These are phyloP conservation scores for Mycothermus thermophilus DNA, from an alignment of 495 filamentous ascomycete species.

Conservation along the genomic window DNA sequence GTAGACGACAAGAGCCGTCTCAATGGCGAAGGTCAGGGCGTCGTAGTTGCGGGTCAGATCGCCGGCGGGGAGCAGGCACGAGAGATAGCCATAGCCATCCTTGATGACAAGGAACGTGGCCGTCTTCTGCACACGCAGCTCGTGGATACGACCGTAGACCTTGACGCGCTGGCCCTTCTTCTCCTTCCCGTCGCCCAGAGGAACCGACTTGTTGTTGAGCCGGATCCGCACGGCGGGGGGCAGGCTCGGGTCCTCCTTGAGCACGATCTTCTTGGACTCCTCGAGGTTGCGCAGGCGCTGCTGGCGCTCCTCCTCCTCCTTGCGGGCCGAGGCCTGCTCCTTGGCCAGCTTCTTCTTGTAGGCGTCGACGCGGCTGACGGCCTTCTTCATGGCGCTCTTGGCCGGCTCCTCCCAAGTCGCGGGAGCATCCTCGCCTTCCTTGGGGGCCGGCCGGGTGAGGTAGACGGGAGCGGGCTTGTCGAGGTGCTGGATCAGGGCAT, in stretches of 20 bases:
- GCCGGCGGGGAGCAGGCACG: conserved; percentile 68
- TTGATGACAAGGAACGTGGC: conserved; percentile 74
- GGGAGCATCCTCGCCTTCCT: conserved; percentile 39
- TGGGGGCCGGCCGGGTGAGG: conserved; percentile 52
- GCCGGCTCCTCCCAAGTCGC: conserved; percentile 69
- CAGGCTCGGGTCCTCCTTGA: conserved; percentile 68
- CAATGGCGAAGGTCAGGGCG: conserved; percentile 72
- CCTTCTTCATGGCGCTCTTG: conserved; percentile 75
- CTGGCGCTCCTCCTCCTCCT: conserved; percentile 59
- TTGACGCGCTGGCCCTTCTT: conserved; percentile 63
- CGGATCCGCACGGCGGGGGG: conserved; percentile 65
- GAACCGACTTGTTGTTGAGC: conserved; percentile 54
- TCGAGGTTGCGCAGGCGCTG: conserved; percentile 52
- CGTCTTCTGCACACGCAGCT: conserved; percentile 72
- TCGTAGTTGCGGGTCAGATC: conserved; percentile 85
- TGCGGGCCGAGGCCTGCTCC: conserved; percentile 50
- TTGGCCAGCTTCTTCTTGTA: conserved; percentile 68
- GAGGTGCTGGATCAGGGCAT: conserved; percentile 60
- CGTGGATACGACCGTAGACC: conserved; percentile 76
- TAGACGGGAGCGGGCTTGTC: conserved; percentile 47
- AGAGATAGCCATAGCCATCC: conserved; percentile 82
- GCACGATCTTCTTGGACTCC: conserved; percentile 74
- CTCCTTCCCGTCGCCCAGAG: conserved; percentile 44
- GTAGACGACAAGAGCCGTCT: conserved; percentile 74
- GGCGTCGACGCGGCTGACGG: conserved; percentile 52